These are phyloP conservation scores for Quercus suber DNA, from an alignment of 306 rosid species.

Conservation along the genomic window DNA sequence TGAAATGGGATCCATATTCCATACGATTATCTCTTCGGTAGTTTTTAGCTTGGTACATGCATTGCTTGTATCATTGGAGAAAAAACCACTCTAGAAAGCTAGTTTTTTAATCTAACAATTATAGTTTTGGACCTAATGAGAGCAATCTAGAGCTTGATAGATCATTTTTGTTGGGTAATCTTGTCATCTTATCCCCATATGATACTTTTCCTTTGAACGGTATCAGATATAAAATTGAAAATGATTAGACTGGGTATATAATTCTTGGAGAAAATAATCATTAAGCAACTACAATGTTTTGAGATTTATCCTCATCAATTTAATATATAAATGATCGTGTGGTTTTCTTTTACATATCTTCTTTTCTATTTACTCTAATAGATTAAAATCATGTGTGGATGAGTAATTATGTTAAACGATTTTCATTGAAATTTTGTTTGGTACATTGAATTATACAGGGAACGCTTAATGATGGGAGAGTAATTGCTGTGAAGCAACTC, in stretches of 20 bases:
- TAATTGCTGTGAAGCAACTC: constrained; percentile 74
- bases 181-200: not conserved
- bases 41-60: not conserved
- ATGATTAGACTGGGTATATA: not conserved
- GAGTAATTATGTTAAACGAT: not conserved
- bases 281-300: not conserved
- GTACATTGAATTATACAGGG: constrained; percentile 43
- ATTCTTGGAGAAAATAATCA: not conserved
- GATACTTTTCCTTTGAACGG: not conserved
- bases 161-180: not conserved
- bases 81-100: not conserved
- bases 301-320: not conserved
- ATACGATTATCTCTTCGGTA: not conserved
- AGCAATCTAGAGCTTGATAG: not conserved
- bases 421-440: not conserved
- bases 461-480: constrained; percentile 69
- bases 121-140: not conserved
- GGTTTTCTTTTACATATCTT: not conserved
- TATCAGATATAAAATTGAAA: not conserved
- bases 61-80: not conserved
- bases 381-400: not conserved
- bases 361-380: not conserved
- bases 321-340: not conserved
- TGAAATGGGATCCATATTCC: not conserved
- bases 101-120: not conserved